Base-by-base conservation (phyloP, 2,329 filamentous ascomycete genomes). In the Botrytis fragariae region DNA sequence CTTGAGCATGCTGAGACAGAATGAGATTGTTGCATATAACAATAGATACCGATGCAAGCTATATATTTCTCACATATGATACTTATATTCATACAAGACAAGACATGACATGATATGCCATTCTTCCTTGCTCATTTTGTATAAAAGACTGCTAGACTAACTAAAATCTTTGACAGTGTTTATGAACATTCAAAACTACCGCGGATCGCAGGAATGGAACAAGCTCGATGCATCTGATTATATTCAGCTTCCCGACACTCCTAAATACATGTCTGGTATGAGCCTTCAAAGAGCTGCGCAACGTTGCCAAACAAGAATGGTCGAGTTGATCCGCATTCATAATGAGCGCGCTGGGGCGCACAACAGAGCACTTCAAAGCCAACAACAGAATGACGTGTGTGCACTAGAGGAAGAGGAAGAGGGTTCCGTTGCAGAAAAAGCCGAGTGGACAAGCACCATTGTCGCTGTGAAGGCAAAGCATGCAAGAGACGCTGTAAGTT, bases 191-290 rank as follows among this genome's bases (percentile, higher is more conserved):
- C 5, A 18, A 18, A 18, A 0, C 51, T 4, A 29, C n/a, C 51
- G 51, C 14, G n/a, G 51, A 57, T 2, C 14, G 3, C 51, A 57
- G 14, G 0, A 1, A 18, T 57, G 51, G 51, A 29, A 6, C 2
- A 18, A 8, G 14, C 6, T 29, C 51, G 7, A 29, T 57, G 51
- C 16, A 29, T 57, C n/a, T 3, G 4, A 1, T 18, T 57, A 57
- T 9, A 1, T 29, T 9, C n/a, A 7, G 7, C 51, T 32, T 18
- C 14, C n/a, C 1, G 1, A 12, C 7, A 57, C 51, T 8, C 7
- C 0, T 18, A 18, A 18, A 9, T 57, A 9, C 51, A 29, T n/a
- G 8, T 18, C 14, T 29, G 3, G 6, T 8, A 18, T 0, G 6
- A 18, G 14, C 14, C 51, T 57, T 57, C n/a, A 8, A 29, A 0